These are phyloP conservation scores for Suillus paluster DNA, from an alignment of 768 basidiomycete genomes.

Conservation along the genomic window DNA sequence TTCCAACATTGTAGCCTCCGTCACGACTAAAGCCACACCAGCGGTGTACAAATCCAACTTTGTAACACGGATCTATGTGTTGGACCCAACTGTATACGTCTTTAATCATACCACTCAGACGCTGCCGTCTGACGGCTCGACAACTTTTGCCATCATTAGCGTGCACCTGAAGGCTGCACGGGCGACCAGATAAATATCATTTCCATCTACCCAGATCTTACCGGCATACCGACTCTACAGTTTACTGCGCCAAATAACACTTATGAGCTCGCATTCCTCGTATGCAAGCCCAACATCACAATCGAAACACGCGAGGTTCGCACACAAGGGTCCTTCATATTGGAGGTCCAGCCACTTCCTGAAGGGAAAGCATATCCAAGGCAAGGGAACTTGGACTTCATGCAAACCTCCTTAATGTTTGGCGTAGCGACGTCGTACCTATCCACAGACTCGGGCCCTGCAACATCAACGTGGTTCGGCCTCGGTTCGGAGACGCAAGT, in stretches of 20 bases:
- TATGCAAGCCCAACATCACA: conserved; percentile 26
- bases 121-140: conserved; percentile 23
- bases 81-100: conserved; percentile 13
- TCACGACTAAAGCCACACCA: neutral
- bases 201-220: neutral
- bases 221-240: conserved; percentile 4
- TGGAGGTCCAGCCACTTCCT: conserved; percentile 16
- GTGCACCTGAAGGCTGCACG: conserved; percentile 7
- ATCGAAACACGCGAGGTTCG: conserved; percentile 27
- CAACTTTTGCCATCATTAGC: conserved; percentile 19
- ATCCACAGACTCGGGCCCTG: conserved; percentile 3
- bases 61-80: conserved; percentile 6
- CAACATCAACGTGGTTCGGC: neutral
- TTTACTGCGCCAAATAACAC: conserved; percentile 12
- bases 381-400: conserved; percentile 12
- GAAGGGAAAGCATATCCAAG: neutral
- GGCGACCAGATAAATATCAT: neutral
- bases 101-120: conserved; percentile 27
- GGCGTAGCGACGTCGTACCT: conserved; percentile 1
- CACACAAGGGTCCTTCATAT: conserved; percentile 20
- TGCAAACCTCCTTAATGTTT: conserved; percentile 9
- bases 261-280: conserved; percentile 25
- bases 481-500: conserved; percentile 12
- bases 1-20: too few relatives aligned
- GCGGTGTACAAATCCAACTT: conserved; percentile 2